Evolutionary conservation across 495 filamentous ascomycete genomes (phyloP).

Genomic region (Xylaria scruposa): DNA sequence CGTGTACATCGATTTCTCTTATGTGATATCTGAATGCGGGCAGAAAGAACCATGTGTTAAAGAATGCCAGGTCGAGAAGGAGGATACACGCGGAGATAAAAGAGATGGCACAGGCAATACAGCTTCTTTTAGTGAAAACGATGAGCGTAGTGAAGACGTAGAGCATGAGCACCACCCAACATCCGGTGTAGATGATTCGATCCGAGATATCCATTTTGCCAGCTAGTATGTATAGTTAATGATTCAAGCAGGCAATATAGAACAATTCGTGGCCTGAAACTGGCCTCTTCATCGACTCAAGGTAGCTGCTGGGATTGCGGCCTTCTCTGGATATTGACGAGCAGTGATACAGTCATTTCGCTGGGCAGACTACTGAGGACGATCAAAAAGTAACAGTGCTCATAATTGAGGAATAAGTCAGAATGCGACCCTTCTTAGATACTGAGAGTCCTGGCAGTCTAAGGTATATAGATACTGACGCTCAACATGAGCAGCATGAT

Average conservation of each 20-base stretch:
- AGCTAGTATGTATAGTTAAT: background rate
- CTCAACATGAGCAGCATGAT: background rate
- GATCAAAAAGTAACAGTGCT: background rate
- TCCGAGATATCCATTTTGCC: constrained; percentile 10
- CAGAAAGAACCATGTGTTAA: constrained; percentile 20
- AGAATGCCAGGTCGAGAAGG: constrained; percentile 4
- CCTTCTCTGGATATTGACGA: background rate
- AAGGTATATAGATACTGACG: background rate
- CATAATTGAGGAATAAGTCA: background rate
- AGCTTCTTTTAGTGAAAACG: constrained; percentile 8
- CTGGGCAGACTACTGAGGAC: background rate
- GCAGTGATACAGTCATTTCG: background rate
- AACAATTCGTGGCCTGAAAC: background rate
- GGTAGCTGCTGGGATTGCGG: background rate
- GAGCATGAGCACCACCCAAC: constrained; percentile 14
- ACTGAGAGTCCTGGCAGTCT: background rate
- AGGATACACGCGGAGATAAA: constrained; percentile 19
- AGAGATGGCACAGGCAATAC: constrained; percentile 2
- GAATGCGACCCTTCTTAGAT: background rate
- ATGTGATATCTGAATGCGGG: constrained; percentile 20
- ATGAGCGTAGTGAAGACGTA: constrained; percentile 17
- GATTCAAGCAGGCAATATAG: background rate
- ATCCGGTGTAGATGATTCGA: constrained; percentile 19
- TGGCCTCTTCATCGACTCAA: background rate
- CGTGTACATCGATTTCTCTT: constrained; percentile 10